Evolutionary conservation across 2,329 filamentous ascomycete genomes (phyloP).

Genomic region (Lachnellula arida): DNA sequence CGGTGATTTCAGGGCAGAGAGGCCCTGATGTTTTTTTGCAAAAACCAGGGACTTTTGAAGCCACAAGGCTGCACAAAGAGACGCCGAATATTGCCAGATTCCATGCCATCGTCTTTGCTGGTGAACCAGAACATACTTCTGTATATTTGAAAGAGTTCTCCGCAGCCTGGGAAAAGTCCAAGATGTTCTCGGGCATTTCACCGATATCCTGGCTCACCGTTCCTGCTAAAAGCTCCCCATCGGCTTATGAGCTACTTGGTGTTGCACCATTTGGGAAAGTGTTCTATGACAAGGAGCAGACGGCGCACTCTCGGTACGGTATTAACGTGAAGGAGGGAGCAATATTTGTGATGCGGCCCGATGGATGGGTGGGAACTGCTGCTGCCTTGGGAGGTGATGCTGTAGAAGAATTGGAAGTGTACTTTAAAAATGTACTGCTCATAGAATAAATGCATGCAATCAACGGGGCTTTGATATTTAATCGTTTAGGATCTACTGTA

Average conservation of each 20-base stretch:
- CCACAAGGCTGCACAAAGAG: conserved; percentile 40
- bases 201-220: conserved; percentile 47
- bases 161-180: conserved; percentile 18
- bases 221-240: conserved; percentile 34
- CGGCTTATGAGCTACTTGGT: conserved; percentile 42
- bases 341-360: conserved; percentile 46
- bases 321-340: conserved; percentile 38
- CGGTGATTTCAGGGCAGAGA: conserved; percentile 38
- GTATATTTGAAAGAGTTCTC: conserved; percentile 18
- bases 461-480: too few relatives aligned
- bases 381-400: conserved; percentile 32
- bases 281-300: conserved; percentile 50
- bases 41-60: conserved; percentile 42
- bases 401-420: conserved; percentile 43
- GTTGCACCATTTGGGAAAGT: conserved; percentile 46
- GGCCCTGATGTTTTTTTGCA: conserved; percentile 43
- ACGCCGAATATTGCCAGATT: conserved; percentile 41
- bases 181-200: conserved; percentile 32
- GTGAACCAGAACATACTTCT: conserved; percentile 29
- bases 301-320: conserved; percentile 41
- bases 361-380: conserved; percentile 49
- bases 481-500: background rate
- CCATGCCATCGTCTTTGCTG: conserved; percentile 39
- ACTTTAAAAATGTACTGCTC: conserved; percentile 41
- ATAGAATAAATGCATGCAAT: background rate